Evolutionary conservation across 1,139 yeast genomes (phyloP), one percentile per base, ranked within the genome.

Genomic region (Ogataea hybrid): DNA sequence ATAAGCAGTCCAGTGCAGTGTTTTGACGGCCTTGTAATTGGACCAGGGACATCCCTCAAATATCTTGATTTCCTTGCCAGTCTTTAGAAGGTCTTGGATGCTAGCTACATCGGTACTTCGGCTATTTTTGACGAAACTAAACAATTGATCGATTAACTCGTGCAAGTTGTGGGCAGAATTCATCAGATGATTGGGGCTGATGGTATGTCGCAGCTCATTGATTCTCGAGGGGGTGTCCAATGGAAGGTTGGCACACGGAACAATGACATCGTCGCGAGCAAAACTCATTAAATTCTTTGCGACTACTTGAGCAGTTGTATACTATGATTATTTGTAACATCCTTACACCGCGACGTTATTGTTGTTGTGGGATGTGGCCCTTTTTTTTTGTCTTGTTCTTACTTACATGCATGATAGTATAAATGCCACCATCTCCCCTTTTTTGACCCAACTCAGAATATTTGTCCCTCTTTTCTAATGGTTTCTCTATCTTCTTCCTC

Each of bases 111-210:
- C 17, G 9, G 38, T 12, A 4, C 22, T 18, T 18, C 20, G 17
- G 1, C 32, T 5, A 7, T 32, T 20, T 11, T 28, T 20, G 10
- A 44, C 39, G n/a, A 37, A 43, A 6, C 30, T 21, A 16, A 52
- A 50, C 7, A 56, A 32, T 10, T 36, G 39, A 22, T 55, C 56
- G 10, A 56, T 47, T 29, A 51, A 48, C 2, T 50, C 49, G 35
- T 48, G 53, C 14, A 54, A 15, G 14, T 46, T 46, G 36, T 54
- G 53, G 8, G 47, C 33, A 8, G 58, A 48, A 37, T 55, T 55
- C 53, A 47, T 54, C 14, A 51, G 30, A n/a, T 51, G 43, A 7
- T 31, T 15, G 4, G 39, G 5, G 7, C 38, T 36, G 6, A 53
- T 41, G 2, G 51, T 43, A 3, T 34, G 20, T 28, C 59, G 37